phyloP scores from a whole-genome alignment of 495 filamentous ascomycete species.

The Xylaria curta region DNA sequence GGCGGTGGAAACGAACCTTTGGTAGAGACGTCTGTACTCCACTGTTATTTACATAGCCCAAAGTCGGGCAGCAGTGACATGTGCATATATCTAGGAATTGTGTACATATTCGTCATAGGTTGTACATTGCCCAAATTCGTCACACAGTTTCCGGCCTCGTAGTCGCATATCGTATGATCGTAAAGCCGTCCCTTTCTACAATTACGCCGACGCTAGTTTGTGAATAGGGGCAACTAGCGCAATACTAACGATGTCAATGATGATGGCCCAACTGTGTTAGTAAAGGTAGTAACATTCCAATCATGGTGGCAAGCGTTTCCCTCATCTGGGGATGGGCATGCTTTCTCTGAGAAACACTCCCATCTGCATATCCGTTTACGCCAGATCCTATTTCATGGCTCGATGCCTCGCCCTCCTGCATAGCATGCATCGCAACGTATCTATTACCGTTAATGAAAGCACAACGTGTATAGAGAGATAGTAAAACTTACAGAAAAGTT shows the following conservation, averaged over 20 bases:
- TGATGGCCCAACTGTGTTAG: conserved; percentile 91
- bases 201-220: conserved; percentile 29
- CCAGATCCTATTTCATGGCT: conserved; percentile 57
- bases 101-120: conserved; percentile 18
- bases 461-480: not conserved
- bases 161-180: conserved; percentile 25
- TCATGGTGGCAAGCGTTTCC: conserved; percentile 76
- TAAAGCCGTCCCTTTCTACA: conserved; percentile 30
- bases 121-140: conserved; percentile 8
- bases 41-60: conserved; percentile 11
- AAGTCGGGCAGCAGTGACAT: not conserved
- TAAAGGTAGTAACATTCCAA: conserved; percentile 89
- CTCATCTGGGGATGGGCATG: conserved; percentile 60
- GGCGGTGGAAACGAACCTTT: too few species aligned
- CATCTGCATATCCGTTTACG: conserved; percentile 72
- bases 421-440: conserved; percentile 98
- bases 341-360: conserved; percentile 54
- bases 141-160: conserved; percentile 1
- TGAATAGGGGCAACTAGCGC: conserved; percentile 3
- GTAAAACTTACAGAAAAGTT: conserved; percentile 82
- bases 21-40: too few species aligned
- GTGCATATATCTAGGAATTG: not conserved
- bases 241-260: conserved; percentile 56
- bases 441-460: conserved; percentile 52
- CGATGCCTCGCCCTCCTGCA: conserved; percentile 77